These are phyloP conservation scores for Pleurotus tuoliensis DNA, from an alignment of 768 basidiomycete genomes.

Conservation along the genomic window DNA sequence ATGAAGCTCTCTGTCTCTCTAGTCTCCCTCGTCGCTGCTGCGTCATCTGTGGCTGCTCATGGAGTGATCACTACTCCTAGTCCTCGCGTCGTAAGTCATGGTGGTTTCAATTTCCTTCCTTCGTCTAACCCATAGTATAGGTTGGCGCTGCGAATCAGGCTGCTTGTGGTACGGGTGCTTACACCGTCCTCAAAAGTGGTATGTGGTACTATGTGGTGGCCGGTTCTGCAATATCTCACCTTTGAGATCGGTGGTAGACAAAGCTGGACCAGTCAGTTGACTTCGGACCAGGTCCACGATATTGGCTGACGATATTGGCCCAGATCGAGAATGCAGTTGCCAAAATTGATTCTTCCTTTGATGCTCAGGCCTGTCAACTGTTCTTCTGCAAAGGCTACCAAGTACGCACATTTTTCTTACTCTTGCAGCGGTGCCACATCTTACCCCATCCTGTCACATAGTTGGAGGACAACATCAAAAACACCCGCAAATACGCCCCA, in stretches of 20 bases:
- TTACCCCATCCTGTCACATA: slow-evolving; percentile 4
- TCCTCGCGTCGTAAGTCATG: slow-evolving; percentile 21
- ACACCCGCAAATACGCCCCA: slow-evolving; percentile 22
- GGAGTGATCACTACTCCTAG: slow-evolving; percentile 25
- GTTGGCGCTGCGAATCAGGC: slow-evolving; percentile 24
- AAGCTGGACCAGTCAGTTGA: slow-evolving; percentile 25
- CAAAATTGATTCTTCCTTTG: slow-evolving; percentile 24
- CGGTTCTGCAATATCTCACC: no score
- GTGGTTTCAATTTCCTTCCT: background rate
- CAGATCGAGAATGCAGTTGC: slow-evolving; percentile 29
- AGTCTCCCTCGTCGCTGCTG: slow-evolving; percentile 9
- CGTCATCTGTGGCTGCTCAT: slow-evolving; percentile 18
- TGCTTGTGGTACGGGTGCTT: slow-evolving; percentile 27
- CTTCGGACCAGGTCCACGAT: background rate
- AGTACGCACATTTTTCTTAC: slow-evolving; percentile 11
- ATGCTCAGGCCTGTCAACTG: slow-evolving; percentile 28
- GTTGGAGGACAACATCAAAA: slow-evolving; percentile 28
- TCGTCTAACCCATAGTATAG: slow-evolving; percentile 11
- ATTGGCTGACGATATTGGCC: background rate
- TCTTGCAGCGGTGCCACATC: background rate
- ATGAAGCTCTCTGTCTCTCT: slow-evolving; percentile 1
- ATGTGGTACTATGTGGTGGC: background rate
- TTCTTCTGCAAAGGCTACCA: slow-evolving; percentile 31
- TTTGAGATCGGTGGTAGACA: slow-evolving; percentile 12
- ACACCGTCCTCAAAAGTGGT: slow-evolving; percentile 25